Percentiles rank a stretch among this genome's conserved stretches.
These are phyloP conservation scores for Penicillium arizonense DNA, from an alignment of 495 filamentous ascomycete genomes.

Conservation along the genomic window DNA sequence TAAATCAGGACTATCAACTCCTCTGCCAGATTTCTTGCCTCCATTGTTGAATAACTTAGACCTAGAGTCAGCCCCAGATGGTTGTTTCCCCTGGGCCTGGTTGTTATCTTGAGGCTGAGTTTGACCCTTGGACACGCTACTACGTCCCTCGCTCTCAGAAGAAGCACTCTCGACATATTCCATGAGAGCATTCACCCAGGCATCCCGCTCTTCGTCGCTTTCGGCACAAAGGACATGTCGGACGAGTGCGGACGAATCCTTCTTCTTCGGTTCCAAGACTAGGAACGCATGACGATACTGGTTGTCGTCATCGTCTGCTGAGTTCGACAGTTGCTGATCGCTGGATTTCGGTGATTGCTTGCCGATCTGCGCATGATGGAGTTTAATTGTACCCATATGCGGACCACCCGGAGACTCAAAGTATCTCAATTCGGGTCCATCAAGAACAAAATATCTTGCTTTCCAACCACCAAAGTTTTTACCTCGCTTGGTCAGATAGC, in stretches of 20 bases:
- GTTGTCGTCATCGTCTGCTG: slow-evolving; percentile 75
- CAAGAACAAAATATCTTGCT: slow-evolving; percentile 87
- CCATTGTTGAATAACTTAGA: slow-evolving; percentile 25
- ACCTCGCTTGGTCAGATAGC: slow-evolving; percentile 92
- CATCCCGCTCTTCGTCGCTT: slow-evolving; percentile 87
- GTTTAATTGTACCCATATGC: slow-evolving; percentile 89
- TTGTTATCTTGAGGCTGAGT: slow-evolving; percentile 17
- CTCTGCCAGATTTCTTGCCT: slow-evolving; percentile 47
- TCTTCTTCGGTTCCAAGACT: slow-evolving; percentile 92
- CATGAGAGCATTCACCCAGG: slow-evolving; percentile 88
- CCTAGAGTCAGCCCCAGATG: slow-evolving; percentile 21
- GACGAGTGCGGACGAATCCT: slow-evolving; percentile 87
- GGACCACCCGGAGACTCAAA: slow-evolving; percentile 86
- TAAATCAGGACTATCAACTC: slow-evolving; percentile 40
- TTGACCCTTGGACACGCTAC: slow-evolving; percentile 24
- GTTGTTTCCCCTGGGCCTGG: slow-evolving; percentile 12
- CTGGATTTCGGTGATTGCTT: slow-evolving; percentile 67
- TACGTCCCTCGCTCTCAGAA: slow-evolving; percentile 44
- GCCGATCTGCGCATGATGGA: slow-evolving; percentile 88
- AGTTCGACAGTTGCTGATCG: slow-evolving; percentile 54
- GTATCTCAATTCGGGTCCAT: slow-evolving; percentile 86
- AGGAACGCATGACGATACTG: slow-evolving; percentile 97
- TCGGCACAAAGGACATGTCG: slow-evolving; percentile 95
- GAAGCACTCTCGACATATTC: slow-evolving; percentile 82
- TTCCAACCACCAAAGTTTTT: slow-evolving; percentile 99